Percentiles rank a stretch among this genome's conserved stretches.
These are phyloP conservation scores for Trichocladium antarcticum DNA, from an alignment of 495 filamentous ascomycete genomes.

Conservation along the genomic window DNA sequence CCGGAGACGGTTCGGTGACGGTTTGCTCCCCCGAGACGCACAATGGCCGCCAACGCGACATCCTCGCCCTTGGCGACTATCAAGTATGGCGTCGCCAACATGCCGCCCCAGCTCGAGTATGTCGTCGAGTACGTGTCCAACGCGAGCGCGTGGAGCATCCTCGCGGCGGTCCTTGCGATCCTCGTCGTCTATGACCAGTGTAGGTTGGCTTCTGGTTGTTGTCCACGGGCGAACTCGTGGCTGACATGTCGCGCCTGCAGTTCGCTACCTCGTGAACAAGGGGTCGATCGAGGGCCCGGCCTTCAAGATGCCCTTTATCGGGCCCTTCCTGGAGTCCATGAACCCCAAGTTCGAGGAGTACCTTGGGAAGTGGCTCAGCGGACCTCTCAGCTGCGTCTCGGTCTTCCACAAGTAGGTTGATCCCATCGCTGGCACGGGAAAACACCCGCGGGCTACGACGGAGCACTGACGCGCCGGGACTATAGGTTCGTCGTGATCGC, in stretches of 20 bases:
- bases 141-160: constrained; percentile 50
- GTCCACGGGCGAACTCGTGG: not conserved
- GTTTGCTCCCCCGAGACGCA: not conserved
- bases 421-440: not conserved
- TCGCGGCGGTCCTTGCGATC: constrained; percentile 54
- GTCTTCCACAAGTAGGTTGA: constrained; percentile 92
- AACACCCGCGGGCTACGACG: not conserved
- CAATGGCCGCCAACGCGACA: constrained; percentile 54
- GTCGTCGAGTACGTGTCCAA: constrained; percentile 38
- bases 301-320: constrained; percentile 89
- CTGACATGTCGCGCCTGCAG: constrained; percentile 34
- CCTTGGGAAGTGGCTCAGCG: constrained; percentile 82
- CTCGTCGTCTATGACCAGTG: constrained; percentile 79
- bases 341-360: constrained; percentile 89
- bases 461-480: not conserved
- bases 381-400: constrained; percentile 86
- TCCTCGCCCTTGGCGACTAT: constrained; percentile 68
- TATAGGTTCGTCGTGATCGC: constrained; percentile 92
- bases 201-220: constrained; percentile 32
- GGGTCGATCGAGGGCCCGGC: constrained; percentile 71
- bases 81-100: constrained; percentile 35
- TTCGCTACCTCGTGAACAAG: constrained; percentile 77
- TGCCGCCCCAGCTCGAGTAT: constrained; percentile 36
- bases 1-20: constrained; percentile 1
- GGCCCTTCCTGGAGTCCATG: constrained; percentile 85